Base-by-base conservation (phyloP, 23 red algal genomes). In the Gracilaria gracilis region DNA sequence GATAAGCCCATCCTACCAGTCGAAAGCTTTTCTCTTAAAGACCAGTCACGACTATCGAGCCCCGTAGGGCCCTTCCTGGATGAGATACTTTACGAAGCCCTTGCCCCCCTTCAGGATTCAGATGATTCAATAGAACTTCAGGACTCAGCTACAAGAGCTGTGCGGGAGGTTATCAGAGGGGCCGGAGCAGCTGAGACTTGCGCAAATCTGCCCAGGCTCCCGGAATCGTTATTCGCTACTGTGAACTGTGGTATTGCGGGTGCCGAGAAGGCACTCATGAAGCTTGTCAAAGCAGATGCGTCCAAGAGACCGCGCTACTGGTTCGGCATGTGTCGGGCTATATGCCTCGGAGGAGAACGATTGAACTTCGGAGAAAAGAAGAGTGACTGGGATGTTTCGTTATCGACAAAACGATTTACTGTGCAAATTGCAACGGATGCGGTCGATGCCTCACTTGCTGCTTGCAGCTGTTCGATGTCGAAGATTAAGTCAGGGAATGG, bases 261-360 rank as follows among this genome's bases (percentile, higher is more conserved):
- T 9, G 89, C 89, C 24, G 66, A 78, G 32, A 77, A 64, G 69
- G 54, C 81, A 11, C 21, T 83, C 5, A 21, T 67, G 48, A 74
- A 65, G 34, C 62, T 92, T 58, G 89, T 65, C 34, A 29, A 40
- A 62, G 77, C 64, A 29, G 80, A 92, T 84, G 89, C 79, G 11
- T 35, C 39, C 29, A 54, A 33, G 28, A 67, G 89, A 83, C 89
- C 80, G 28, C 62, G 69, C 17, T 92, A 92, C 25, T 92, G 89
- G 89, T 83, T 92, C 49, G 79, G 89, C 19, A 57, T 92, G 32
- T 92, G 89, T 75, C 78, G 89, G 19, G 89, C 78, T 29, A 78
- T 92, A 40, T 84, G 67, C 59, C 27, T 92, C 27, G 79, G 65
- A 25, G 89, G 80, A 44, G 80, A 83, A 79, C 65, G 87, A 14